Conservation (phyloP, 768 basidiomycete species). For the Suillus cothurnatus region DNA sequence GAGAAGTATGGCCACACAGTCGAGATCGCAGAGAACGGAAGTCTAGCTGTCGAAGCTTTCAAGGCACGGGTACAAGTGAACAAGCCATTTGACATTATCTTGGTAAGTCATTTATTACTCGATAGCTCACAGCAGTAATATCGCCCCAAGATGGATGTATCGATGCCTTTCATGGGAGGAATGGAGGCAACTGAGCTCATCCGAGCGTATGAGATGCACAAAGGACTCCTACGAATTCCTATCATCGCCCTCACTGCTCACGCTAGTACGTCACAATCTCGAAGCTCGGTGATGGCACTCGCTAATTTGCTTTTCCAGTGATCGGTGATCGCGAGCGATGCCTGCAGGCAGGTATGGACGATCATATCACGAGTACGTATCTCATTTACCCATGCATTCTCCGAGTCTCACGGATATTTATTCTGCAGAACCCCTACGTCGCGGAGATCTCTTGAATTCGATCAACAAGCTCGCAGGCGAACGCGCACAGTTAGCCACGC, state of each 20-base stretch:
- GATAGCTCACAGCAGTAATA: slow-evolving; percentile 7
- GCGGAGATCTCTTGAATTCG: slow-evolving; percentile 77
- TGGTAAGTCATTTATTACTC: slow-evolving; percentile 54
- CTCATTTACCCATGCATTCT: background rate
- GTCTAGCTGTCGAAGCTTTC: slow-evolving; percentile 90
- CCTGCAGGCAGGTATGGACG: slow-evolving; percentile 79
- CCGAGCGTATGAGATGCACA: slow-evolving; percentile 77
- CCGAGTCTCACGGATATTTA: slow-evolving; percentile 7
- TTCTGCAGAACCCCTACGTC: slow-evolving; percentile 69
- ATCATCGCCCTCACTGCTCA: slow-evolving; percentile 98
- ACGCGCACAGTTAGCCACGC: slow-evolving; percentile 41
- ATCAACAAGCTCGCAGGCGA: slow-evolving; percentile 81
- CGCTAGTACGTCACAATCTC: slow-evolving; percentile 67
- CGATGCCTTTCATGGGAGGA: slow-evolving; percentile 98
- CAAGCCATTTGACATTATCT: slow-evolving; percentile 87
- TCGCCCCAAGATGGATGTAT: slow-evolving; percentile 85
- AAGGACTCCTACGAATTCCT: slow-evolving; percentile 71
- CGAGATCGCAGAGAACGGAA: slow-evolving; percentile 97
- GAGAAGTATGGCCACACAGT: slow-evolving; percentile 96
- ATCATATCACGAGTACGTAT: slow-evolving; percentile 77
- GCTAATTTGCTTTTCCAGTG: slow-evolving; percentile 51
- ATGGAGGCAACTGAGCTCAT: slow-evolving; percentile 97
- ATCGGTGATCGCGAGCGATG: slow-evolving; percentile 83
- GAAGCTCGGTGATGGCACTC: background rate
- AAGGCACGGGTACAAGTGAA: slow-evolving; percentile 70